Evolutionary conservation across 345 rosid genomes (phyloP).

Genomic region (Salix exigua): DNA sequence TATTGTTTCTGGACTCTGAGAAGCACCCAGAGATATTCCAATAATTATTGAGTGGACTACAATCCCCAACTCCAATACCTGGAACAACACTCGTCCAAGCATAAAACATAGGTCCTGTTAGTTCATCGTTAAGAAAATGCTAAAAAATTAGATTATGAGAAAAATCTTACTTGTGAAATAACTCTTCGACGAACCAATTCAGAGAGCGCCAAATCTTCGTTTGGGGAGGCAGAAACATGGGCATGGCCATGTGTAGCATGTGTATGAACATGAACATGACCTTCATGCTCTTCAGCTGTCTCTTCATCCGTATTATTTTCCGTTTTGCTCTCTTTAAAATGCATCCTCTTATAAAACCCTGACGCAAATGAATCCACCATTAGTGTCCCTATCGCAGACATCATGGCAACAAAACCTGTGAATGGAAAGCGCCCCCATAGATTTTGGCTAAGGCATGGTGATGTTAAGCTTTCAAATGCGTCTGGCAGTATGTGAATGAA

Average conservation of each 20-base stretch:
- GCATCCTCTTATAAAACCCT: slow-evolving; percentile 41
- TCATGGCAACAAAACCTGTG: slow-evolving; percentile 57
- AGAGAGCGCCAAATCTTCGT: slow-evolving; percentile 6
- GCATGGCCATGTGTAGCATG: slow-evolving; percentile 62
- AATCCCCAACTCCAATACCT: slow-evolving; percentile 69
- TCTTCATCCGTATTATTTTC: slow-evolving; percentile 35
- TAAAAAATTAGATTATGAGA: not conserved
- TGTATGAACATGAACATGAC: slow-evolving; percentile 58
- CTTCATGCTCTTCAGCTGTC: slow-evolving; percentile 27
- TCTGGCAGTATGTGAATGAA: slow-evolving; percentile 64
- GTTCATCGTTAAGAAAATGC: not conserved
- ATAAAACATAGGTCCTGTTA: not conserved
- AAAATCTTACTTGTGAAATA: slow-evolving; percentile 41
- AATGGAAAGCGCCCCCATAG: slow-evolving; percentile 61
- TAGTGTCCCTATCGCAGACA: slow-evolving; percentile 46
- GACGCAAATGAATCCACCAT: slow-evolving; percentile 56
- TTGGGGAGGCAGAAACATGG: slow-evolving; percentile 44
- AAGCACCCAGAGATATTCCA: slow-evolving; percentile 66
- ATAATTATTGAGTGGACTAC: slow-evolving; percentile 71
- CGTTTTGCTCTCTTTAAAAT: slow-evolving; percentile 25
- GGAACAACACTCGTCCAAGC: not conserved
- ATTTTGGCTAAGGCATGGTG: slow-evolving; percentile 38
- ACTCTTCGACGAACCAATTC: slow-evolving; percentile 47
- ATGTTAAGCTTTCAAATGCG: slow-evolving; percentile 48
- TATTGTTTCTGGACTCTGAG: slow-evolving; percentile 44